These are phyloP conservation scores for Boletus huronensis DNA, from an alignment of 768 basidiomycete species.

Conservation along the genomic window DNA sequence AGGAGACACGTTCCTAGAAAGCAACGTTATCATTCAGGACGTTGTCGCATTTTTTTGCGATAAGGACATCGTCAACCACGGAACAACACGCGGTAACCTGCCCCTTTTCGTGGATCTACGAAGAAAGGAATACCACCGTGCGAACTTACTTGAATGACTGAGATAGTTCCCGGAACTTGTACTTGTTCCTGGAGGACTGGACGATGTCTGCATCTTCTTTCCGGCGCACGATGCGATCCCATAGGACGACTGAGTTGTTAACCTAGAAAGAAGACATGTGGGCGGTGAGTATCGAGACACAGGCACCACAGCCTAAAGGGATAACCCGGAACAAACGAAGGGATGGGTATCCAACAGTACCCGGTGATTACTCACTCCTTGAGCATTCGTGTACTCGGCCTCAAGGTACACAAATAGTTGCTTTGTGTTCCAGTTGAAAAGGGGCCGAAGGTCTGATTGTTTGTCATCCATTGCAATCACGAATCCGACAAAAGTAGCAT, in stretches of 20 bases:
- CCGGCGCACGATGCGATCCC: conserved; percentile 88
- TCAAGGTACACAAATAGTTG: conserved; percentile 85
- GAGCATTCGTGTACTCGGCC: conserved; percentile 73
- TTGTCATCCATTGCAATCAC: neutral
- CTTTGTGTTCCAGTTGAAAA: conserved; percentile 98
- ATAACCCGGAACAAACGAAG: conserved; percentile 8
- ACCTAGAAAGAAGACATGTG: conserved; percentile 38
- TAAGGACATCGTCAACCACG: conserved; percentile 15
- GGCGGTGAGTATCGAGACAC: conserved; percentile 8
- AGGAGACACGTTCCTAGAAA: conserved; percentile 56
- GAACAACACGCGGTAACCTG: conserved; percentile 19
- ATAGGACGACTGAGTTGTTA: conserved; percentile 78
- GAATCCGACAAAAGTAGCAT: neutral
- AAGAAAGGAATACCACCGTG: neutral
- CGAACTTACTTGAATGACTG: conserved; percentile 67
- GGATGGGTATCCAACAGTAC: conserved; percentile 1
- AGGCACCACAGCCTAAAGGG: conserved; percentile 21
- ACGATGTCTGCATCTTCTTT: conserved; percentile 67
- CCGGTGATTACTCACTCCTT: conserved; percentile 55
- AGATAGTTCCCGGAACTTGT: conserved; percentile 73
- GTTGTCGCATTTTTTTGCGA: conserved; percentile 4
- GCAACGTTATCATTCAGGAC: conserved; percentile 17
- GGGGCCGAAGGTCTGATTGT: conserved; percentile 64
- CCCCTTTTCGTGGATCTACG: conserved; percentile 1
- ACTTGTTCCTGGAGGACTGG: conserved; percentile 65